A percentile compares a stretch with the other conserved stretches of the same genome.
phyloP scores from a whole-genome alignment of 441 rosid species.

The Pelargonium fulgidum region DNA sequence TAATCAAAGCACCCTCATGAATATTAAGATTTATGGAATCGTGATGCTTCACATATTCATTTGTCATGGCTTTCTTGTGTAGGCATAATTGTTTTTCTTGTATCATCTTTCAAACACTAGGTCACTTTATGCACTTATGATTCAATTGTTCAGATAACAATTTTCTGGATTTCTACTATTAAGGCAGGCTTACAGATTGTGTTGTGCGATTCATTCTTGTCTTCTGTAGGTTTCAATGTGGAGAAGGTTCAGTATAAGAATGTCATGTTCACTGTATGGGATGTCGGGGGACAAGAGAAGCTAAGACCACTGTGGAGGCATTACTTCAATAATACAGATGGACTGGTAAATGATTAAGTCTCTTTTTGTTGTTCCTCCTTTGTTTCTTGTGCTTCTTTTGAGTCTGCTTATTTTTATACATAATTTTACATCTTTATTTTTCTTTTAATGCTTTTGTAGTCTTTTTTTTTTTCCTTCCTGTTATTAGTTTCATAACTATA shows the following conservation, averaged over 20 bases:
- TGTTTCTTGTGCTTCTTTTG: background rate
- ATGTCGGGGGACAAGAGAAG: slow-evolving; percentile 98
- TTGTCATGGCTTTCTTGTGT: background rate
- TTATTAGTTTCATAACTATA: background rate
- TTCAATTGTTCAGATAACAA: background rate
- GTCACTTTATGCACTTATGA: background rate
- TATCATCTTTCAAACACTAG: background rate
- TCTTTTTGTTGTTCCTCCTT: slow-evolving; percentile 7
- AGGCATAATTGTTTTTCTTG: background rate
- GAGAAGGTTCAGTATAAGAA: slow-evolving; percentile 99
- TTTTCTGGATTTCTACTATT: background rate
- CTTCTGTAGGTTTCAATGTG: slow-evolving; percentile 78
- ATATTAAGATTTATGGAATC: no score
- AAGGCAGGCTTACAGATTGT: background rate
- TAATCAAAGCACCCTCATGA: no score
- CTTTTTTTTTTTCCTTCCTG: no score
- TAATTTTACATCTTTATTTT: no score
- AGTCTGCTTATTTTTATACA: background rate
- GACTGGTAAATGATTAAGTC: slow-evolving; percentile 47
- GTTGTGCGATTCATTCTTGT: slow-evolving; percentile 10
- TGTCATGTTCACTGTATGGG: slow-evolving; percentile 98
- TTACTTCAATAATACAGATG: slow-evolving; percentile 95
- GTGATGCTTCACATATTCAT: background rate
- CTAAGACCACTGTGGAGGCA: slow-evolving; percentile 99
- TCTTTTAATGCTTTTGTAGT: background rate